These are phyloP conservation scores for Nitzschia sp. DNA, from an alignment of 108 stramenopile species.

Conservation along the genomic window DNA sequence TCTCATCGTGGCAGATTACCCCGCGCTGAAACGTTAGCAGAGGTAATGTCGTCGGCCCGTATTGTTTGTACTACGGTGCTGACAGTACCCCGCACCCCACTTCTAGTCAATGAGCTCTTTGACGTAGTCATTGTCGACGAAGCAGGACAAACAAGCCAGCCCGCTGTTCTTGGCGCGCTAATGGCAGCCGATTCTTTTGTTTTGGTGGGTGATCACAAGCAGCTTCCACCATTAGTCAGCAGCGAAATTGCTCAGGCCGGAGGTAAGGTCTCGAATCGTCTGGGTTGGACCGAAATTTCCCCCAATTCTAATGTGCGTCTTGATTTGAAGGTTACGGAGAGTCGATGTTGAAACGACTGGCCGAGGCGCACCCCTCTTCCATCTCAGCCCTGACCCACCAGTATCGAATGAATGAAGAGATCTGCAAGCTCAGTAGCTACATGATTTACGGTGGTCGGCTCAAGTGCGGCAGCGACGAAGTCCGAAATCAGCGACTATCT, in stretches of 20 bases:
- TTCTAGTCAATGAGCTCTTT: conserved; percentile 79
- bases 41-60: conserved; percentile 59
- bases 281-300: too few relatives aligned
- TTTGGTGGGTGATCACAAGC: conserved; percentile 97
- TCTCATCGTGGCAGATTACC: not conserved
- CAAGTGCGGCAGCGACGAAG: conserved; percentile 84
- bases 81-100: conserved; percentile 73
- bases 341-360: conserved; percentile 85
- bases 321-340: conserved; percentile 77
- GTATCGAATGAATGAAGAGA: conserved; percentile 94
- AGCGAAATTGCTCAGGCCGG: conserved; percentile 80
- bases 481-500: conserved; percentile 50
- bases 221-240: conserved; percentile 94
- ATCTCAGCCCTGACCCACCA: conserved; percentile 88
- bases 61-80: conserved; percentile 88
- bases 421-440: conserved; percentile 89
- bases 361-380: conserved; percentile 81
- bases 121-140: conserved; percentile 99
- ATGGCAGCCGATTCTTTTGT: conserved; percentile 86
- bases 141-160: conserved; percentile 96
- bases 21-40: conserved; percentile 48
- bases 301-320: too few relatives aligned
- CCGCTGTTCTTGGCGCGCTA: conserved; percentile 88
- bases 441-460: conserved; percentile 83
- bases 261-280: conserved; percentile 52